Base-by-base conservation (phyloP, 805 yeast species). In the Yamadazyma laniorum region DNA sequence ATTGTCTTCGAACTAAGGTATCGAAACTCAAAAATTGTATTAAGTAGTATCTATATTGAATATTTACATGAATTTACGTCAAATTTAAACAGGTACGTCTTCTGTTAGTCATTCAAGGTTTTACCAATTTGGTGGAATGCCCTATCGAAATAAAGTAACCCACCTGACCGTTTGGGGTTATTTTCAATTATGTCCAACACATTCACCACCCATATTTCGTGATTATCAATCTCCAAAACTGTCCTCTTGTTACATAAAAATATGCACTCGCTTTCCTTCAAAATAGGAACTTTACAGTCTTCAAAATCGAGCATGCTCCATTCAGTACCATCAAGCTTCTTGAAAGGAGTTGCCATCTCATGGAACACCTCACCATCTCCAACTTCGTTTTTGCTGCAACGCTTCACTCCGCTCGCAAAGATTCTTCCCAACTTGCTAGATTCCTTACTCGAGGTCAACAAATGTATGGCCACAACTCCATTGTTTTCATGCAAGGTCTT, bases 181-280 rank as follows among this genome's bases (percentile, higher is more conserved):
- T 59, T 57, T 2, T 61, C 63, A 26, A 65, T 44, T 3, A 84
- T 75, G 28, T 83, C 83, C 25, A 68, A 62, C 4, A 91, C 95
- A 43, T 77, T 72, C 3, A 87, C 96, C 4, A 89, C 78, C 93
- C 96, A 87, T 3, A 91, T 79, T 55, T 90, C 96, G 61, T 91
- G 98, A 53, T 85, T 88, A 43, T 85, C 89, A 1, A 88, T 82
- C 8, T 57, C 56, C 35, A 84, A 70, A 3, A 73, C 75, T 18
- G 69, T 63, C 31, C 59, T 64, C 37, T 74, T 75, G 38, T 74
- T 67, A 55, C 93, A 85, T 14, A 85, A 72, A 44, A 85, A 61
- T 1, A 80, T 75, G 32, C 79, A 63, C 45, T 82, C 89, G 23
- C 79, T 72, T 17, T 74, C 67, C 16, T 64, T 65, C 40, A 85